Evolutionary conservation across 169 alveolate species (phyloP).

Genomic region (Eimeria sp.): DNA sequence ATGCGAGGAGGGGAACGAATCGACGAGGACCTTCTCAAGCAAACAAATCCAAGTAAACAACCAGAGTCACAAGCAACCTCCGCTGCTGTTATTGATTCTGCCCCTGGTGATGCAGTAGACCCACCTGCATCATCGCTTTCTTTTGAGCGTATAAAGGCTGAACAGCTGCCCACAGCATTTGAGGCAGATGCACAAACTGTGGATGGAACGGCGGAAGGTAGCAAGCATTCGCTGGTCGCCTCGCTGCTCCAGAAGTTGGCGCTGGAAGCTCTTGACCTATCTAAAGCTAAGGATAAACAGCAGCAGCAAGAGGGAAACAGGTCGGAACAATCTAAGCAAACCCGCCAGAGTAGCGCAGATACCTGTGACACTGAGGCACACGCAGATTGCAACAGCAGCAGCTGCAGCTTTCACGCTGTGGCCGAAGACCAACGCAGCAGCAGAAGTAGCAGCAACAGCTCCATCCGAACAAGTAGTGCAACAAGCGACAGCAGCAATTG

Average conservation of each 20-base stretch:
- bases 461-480: conserved; percentile 23
- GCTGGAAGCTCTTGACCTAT: not conserved
- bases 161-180: not conserved
- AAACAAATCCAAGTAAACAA: not conserved
- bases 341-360: conserved; percentile 66
- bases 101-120: not conserved
- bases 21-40: conserved; percentile 8
- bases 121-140: not conserved
- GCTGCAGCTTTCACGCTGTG: conserved; percentile 35
- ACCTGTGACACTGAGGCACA: conserved; percentile 43
- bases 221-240: not conserved
- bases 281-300: not conserved
- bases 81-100: not conserved
- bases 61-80: not conserved
- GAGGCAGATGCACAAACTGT: not conserved
- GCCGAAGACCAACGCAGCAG: not conserved
- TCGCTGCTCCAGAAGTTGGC: conserved; percentile 18
- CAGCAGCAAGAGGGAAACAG: not conserved
- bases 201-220: not conserved
- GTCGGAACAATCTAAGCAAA: conserved; percentile 12
- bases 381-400: not conserved
- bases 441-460: conserved; percentile 40
- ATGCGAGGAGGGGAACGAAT: conserved; percentile 29
- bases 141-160: not conserved
- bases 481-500: conserved; percentile 28